Base-by-base conservation (phyloP, 306 rosid genomes). In the Potentilla sterilis region DNA sequence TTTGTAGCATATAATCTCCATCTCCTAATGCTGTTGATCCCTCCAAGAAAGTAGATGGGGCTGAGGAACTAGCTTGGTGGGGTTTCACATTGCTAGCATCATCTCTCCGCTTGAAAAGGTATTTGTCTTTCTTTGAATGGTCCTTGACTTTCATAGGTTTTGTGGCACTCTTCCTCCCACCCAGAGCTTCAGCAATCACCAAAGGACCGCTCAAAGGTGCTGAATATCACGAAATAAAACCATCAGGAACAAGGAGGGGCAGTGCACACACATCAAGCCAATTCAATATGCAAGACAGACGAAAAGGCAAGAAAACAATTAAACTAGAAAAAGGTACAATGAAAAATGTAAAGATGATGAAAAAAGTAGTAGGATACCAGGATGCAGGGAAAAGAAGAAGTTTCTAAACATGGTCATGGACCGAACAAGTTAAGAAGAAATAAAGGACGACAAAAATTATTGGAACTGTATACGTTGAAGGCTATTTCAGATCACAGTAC, bases 131-230 rank as follows among this genome's bases (percentile, higher is more conserved):
- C 79, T 96, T 96, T 18, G 87, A 78, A 81, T 8, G 85, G 51
- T 89, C 98, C 88, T 90, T 96, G 41, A 85, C 85, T 85, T 92
- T 92, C 80, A 59, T 73, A 41, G 85, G 84, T 89, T 88, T 96
- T 10, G 85, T 38, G 42, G 86, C 64, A 64, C 55, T 82, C 82
- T 81, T 96, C 75, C 84, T 85, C 79, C 86, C 91, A 16, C 96
- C 91, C 80, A 89, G 79, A 78, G 90, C 66, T 81, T 96, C 99
- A 2, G 97, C 97, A 65, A 92, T 89, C 81, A 90, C 97, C 84
- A 92, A 42, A 0, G 99, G 99, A 73, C 99, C 98, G 76, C 97
- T 92, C 87, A 96, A 82, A 69, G 99, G 96, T 79, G 99, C 99
- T 96, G 91, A 73, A 65, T 28, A 28, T 69, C 79, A 81, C 73